These are phyloP conservation scores for Dactylellina drechsleri DNA, from an alignment of 2,329 filamentous ascomycete genomes.

Conservation along the genomic window DNA sequence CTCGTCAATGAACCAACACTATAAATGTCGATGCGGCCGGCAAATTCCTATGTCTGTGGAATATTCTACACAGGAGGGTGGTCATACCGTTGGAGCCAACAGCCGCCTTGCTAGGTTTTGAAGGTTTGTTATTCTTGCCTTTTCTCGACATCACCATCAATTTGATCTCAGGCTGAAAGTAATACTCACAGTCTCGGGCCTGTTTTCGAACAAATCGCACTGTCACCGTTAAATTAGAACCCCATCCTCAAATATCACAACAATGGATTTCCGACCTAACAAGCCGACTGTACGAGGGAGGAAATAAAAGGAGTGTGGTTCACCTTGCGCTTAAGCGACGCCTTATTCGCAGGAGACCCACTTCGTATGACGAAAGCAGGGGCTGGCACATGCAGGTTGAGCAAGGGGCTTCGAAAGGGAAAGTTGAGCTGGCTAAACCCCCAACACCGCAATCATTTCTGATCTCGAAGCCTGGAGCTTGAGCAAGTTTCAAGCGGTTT, in stretches of 20 bases:
- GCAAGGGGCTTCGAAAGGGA: conserved; percentile 7
- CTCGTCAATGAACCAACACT: conserved; percentile 12
- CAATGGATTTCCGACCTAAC: conserved; percentile 40
- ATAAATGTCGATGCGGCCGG: conserved; percentile 27
- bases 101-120: conserved; percentile 25
- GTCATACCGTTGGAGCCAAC: conserved; percentile 14
- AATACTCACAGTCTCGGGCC: background rate
- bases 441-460: conserved; percentile 11
- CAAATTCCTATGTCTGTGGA: conserved; percentile 36
- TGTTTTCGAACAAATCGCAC: conserved; percentile 22
- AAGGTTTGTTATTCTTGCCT: too few relatives aligned
- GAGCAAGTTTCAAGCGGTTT: conserved; percentile 54
- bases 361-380: conserved; percentile 50
- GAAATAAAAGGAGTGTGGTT: conserved; percentile 45
- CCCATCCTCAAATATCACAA: conserved; percentile 11
- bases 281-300: conserved; percentile 23
- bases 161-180: conserved; percentile 2
- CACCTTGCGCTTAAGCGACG: conserved; percentile 55
- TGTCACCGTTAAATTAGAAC: conserved; percentile 43
- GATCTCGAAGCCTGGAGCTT: conserved; percentile 52
- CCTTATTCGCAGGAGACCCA: conserved; percentile 52
- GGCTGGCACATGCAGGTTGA: conserved; percentile 27
- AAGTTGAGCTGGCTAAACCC: conserved; percentile 27
- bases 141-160: background rate
- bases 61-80: conserved; percentile 35